phyloP scores from a whole-genome alignment of 1,284 basidiomycete genomes.

The Cystobasidiaceae sp. region DNA sequence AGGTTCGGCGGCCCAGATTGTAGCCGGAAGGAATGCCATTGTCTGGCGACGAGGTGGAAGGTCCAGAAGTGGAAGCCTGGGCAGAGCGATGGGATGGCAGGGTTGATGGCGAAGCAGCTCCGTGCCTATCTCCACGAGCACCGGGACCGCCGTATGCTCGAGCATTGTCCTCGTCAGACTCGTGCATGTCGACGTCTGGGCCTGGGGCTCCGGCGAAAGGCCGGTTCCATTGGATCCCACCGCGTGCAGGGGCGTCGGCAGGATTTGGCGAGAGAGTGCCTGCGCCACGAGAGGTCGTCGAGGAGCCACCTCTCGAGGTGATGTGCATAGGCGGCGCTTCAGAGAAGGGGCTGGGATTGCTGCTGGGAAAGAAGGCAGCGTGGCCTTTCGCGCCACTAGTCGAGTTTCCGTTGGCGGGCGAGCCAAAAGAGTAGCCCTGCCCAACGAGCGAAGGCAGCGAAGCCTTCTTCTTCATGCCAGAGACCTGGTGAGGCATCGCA shows the following conservation, averaged over 20 bases:
- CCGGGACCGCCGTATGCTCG: slow-evolving; percentile 14
- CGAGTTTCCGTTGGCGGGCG: background rate
- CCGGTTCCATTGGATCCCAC: slow-evolving; percentile 19
- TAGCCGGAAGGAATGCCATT: slow-evolving; percentile 48
- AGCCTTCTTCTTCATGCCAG: slow-evolving; percentile 65
- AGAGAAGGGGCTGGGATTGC: slow-evolving; percentile 46
- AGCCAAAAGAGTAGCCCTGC: slow-evolving; percentile 40
- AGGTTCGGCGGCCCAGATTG: slow-evolving; percentile 84
- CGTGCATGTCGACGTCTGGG: slow-evolving; percentile 20
- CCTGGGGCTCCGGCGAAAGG: slow-evolving; percentile 13
- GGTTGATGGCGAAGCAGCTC: slow-evolving; percentile 58
- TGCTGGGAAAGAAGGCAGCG: background rate
- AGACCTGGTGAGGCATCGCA: too few relatives aligned
- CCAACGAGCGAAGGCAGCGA: slow-evolving; percentile 47
- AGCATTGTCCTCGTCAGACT: slow-evolving; percentile 31
- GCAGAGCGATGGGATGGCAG: slow-evolving; percentile 39
- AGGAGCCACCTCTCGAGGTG: slow-evolving; percentile 23
- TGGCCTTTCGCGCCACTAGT: background rate
- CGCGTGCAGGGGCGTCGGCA: background rate
- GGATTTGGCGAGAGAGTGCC: slow-evolving; percentile 8
- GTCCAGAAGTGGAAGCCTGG: background rate
- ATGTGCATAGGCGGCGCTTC: slow-evolving; percentile 45
- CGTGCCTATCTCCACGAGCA: background rate
- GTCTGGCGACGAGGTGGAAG: slow-evolving; percentile 50
- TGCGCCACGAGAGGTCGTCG: too few relatives aligned